phyloP scores from a whole-genome alignment of 2,329 filamentous ascomycete genomes.

The Sporothrix pseudoabietina region DNA sequence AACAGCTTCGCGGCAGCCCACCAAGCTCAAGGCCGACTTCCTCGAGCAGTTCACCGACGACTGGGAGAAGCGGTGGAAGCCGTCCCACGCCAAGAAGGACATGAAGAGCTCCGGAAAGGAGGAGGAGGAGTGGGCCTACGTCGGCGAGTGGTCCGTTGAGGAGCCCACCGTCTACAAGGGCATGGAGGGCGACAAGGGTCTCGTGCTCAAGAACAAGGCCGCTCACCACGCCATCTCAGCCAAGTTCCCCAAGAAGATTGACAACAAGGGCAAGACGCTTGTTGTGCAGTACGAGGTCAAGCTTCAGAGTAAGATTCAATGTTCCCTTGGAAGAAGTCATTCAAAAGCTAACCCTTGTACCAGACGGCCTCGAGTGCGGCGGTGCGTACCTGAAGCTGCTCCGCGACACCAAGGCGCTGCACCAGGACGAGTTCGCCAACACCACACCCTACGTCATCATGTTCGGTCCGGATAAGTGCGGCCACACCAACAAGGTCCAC shows the following conservation, averaged over 20 bases:
- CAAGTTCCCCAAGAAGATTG: conserved; percentile 94
- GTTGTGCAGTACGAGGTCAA: conserved; percentile 99
- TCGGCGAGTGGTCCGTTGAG: conserved; percentile 95
- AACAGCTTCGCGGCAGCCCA: conserved; percentile 62
- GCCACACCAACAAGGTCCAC: conserved; percentile 95
- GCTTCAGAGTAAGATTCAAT: conserved; percentile 77
- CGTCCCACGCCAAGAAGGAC: conserved; percentile 96
- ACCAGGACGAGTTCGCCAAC: conserved; percentile 97
- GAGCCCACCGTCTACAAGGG: conserved; percentile 89
- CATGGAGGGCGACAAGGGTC: conserved; percentile 91
- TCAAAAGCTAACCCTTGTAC: neutral
- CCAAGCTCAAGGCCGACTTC: conserved; percentile 87
- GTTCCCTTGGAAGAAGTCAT: too few species aligned
- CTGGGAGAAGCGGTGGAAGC: conserved; percentile 92
- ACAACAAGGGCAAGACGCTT: conserved; percentile 95
- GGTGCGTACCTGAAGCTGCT: conserved; percentile 99
- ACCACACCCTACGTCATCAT: conserved; percentile 98
- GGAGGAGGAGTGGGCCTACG: conserved; percentile 95
- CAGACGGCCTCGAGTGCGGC: conserved; percentile 94
- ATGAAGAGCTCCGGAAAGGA: conserved; percentile 68
- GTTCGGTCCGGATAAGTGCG: conserved; percentile 99
- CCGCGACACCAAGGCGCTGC: conserved; percentile 94
- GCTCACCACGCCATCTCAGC: conserved; percentile 99
- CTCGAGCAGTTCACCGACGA: conserved; percentile 97
- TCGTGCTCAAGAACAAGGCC: conserved; percentile 96